phyloP scores from a whole-genome alignment of 163 green algal species.

The Chlamydomonas reinhardtii region DNA sequence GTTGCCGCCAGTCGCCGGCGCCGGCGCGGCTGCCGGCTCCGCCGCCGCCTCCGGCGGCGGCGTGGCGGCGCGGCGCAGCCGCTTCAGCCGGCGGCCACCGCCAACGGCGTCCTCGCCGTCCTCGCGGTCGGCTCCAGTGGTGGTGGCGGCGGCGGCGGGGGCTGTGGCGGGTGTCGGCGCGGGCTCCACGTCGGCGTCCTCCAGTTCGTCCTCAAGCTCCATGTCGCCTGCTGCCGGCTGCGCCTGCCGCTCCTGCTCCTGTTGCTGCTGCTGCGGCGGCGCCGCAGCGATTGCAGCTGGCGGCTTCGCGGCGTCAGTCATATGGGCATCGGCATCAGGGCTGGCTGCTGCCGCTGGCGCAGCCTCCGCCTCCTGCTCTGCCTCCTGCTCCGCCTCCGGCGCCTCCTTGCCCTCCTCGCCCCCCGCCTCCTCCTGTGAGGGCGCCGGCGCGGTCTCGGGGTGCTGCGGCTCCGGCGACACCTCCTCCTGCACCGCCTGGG shows the following conservation, averaged over 20 bases:
- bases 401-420: no score
- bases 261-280: background rate
- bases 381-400: no score
- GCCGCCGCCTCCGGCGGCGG: background rate
- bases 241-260: background rate
- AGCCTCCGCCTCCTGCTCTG: no score
- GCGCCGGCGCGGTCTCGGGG: no score
- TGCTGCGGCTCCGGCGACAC: no score
- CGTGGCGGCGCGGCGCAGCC: conserved; percentile 9
- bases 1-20: no score
- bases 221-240: background rate
- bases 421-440: no score
- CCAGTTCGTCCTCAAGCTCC: conserved; percentile 18
- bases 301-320: background rate
- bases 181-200: background rate
- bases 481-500: background rate
- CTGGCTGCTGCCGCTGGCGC: background rate
- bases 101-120: background rate
- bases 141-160: background rate
- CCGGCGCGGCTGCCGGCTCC: background rate
- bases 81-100: background rate
- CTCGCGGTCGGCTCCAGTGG: background rate
- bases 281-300: no score
- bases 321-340: background rate
- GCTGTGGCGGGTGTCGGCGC: background rate